phyloP scores from a whole-genome alignment of 2,329 filamentous ascomycete genomes.

The Aspergillus sojae region DNA sequence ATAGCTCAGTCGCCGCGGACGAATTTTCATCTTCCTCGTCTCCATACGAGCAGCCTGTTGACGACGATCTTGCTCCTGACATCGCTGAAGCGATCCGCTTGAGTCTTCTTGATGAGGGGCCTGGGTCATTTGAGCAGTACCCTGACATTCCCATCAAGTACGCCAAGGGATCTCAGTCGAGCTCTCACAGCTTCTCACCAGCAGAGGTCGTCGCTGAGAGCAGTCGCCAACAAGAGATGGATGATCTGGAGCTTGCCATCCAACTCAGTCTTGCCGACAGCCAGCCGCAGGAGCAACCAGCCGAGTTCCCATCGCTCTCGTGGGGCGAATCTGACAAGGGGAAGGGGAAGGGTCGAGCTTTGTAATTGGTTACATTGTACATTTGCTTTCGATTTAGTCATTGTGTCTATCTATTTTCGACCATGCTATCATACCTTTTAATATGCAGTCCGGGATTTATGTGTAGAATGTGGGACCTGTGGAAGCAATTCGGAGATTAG shows the following conservation, averaged over 20 bases:
- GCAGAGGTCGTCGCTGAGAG: slow-evolving; percentile 31
- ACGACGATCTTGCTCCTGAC: slow-evolving; percentile 58
- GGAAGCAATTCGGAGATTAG: background rate
- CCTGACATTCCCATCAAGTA: slow-evolving; percentile 40
- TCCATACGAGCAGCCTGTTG: slow-evolving; percentile 40
- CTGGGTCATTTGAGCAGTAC: slow-evolving; percentile 20
- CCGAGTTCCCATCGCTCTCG: slow-evolving; percentile 37
- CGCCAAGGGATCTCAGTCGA: slow-evolving; percentile 30
- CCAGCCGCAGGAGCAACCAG: slow-evolving; percentile 46
- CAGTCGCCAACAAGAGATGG: slow-evolving; percentile 51
- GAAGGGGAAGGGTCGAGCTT: slow-evolving; percentile 38
- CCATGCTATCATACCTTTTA: background rate
- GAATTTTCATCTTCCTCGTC: slow-evolving; percentile 41
- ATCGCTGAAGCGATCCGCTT: slow-evolving; percentile 66
- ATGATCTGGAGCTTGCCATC: slow-evolving; percentile 64
- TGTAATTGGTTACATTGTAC: slow-evolving; percentile 10
- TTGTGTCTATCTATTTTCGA: background rate
- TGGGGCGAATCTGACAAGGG: slow-evolving; percentile 30
- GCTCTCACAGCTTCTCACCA: slow-evolving; percentile 20
- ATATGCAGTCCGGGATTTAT: background rate
- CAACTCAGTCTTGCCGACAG: slow-evolving; percentile 65
- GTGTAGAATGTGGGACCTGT: background rate
- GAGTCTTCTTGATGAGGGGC: slow-evolving; percentile 44
- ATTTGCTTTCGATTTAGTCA: background rate
- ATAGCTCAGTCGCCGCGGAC: slow-evolving; percentile 31